A percentile compares a stretch with the other conserved stretches of the same genome.
Evolutionary conservation across 208 protist genomes (phyloP).

Genomic region (Wallacemonas sp.): DNA sequence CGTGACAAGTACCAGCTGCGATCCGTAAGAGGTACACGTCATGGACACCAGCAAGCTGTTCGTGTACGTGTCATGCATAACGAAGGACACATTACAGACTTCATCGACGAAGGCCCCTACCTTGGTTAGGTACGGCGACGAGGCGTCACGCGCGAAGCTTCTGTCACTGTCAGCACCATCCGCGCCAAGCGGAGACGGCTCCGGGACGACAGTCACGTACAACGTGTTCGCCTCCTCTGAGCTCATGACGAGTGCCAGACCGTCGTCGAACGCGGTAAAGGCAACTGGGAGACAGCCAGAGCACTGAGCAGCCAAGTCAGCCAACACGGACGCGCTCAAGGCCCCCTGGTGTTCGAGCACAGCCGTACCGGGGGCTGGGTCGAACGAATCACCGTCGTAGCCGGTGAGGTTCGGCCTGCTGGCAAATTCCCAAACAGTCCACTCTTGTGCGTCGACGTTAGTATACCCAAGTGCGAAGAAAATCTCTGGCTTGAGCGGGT

Average conservation of each 20-base stretch:
- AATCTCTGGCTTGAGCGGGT: not conserved
- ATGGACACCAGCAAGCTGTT: conserved; percentile 2
- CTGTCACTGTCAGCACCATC: not conserved
- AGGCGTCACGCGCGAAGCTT: too few species aligned
- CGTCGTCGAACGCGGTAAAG: not conserved
- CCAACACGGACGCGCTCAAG: not conserved
- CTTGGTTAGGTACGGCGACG: not conserved
- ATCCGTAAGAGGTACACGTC: conserved; percentile 1
- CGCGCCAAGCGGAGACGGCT: not conserved
- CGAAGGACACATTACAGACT: conserved; percentile 2
- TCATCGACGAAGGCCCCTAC: not conserved
- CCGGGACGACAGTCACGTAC: not conserved
- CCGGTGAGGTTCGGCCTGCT: not conserved
- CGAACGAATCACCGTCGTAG: not conserved
- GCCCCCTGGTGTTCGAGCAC: not conserved
- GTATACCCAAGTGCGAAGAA: conserved; percentile 16
- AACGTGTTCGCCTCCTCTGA: not conserved
- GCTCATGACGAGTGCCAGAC: not conserved
- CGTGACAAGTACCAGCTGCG: not conserved
- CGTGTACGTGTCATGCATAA: conserved; percentile 7
- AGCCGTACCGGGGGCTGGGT: not conserved
- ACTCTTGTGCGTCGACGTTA: not conserved
- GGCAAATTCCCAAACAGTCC: not conserved
- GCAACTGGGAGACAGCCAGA: not conserved
- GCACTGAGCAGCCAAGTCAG: not conserved